These are phyloP conservation scores for Rugiboletus extremiorientalis DNA, from an alignment of 1,284 basidiomycete genomes.

Conservation along the genomic window DNA sequence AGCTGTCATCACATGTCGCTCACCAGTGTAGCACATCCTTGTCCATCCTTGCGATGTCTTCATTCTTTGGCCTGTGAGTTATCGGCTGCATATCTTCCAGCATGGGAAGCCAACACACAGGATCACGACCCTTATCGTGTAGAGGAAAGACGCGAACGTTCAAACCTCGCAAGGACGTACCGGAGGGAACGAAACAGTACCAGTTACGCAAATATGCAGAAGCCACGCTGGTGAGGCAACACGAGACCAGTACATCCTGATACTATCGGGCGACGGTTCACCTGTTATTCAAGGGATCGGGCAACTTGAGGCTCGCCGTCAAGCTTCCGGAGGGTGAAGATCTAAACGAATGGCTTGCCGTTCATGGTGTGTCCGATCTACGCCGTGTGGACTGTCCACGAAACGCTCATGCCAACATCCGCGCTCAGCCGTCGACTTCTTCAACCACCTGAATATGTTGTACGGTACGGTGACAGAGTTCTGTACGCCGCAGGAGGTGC, in stretches of 20 bases:
- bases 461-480: constrained; percentile 97
- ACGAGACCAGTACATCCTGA: constrained; percentile 3
- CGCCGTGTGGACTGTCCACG: not conserved
- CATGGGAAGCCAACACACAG: constrained; percentile 9
- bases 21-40: constrained; percentile 9
- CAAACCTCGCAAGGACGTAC: constrained; percentile 93
- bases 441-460: constrained; percentile 95
- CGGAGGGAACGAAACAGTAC: constrained; percentile 96
- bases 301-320: constrained; percentile 88
- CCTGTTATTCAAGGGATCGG: constrained; percentile 70
- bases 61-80: constrained; percentile 82
- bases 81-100: not conserved
- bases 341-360: constrained; percentile 93
- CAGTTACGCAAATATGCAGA: constrained; percentile 97
- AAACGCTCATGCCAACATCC: constrained; percentile 2
- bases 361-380: constrained; percentile 71
- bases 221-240: constrained; percentile 77
- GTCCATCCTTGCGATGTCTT: constrained; percentile 55
- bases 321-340: constrained; percentile 94
- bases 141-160: constrained; percentile 93
- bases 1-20: constrained; percentile 3
- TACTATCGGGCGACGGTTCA: constrained; percentile 1
- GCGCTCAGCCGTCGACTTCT: constrained; percentile 93
- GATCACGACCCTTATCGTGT: constrained; percentile 8
- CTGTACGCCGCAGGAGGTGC: constrained; percentile 88